These are phyloP conservation scores for Fusarium sp. DNA, from an alignment of 2,329 filamentous ascomycete species.

Conservation along the genomic window DNA sequence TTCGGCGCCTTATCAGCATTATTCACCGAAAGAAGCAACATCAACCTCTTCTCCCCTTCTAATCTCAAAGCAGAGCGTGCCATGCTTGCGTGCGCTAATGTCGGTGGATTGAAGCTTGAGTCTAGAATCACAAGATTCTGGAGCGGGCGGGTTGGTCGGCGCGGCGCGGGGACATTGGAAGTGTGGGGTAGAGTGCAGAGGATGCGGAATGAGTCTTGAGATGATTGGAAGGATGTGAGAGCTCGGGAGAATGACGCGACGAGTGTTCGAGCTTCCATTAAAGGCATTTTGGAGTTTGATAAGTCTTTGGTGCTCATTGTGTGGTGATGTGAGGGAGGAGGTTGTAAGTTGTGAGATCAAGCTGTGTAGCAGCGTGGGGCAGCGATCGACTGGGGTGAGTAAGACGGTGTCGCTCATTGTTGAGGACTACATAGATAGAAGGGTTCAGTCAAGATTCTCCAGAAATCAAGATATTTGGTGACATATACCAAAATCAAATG, in stretches of 20 bases:
- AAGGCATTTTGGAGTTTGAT: constrained; percentile 23
- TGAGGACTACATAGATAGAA: neutral
- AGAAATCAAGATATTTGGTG: neutral
- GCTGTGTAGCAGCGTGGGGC: neutral
- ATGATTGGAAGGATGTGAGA: constrained; percentile 56
- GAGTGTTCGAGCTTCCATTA: constrained; percentile 43
- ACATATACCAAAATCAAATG: neutral
- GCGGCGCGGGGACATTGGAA: constrained; percentile 20
- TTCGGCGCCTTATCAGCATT: constrained; percentile 74
- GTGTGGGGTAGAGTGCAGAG: constrained; percentile 53
- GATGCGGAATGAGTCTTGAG: constrained; percentile 55
- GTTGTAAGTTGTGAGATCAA: neutral
- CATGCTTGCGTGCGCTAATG: constrained; percentile 68
- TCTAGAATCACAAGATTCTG: constrained; percentile 66
- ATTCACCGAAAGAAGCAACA: constrained; percentile 69
- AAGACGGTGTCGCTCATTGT: neutral
- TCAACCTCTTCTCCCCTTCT: constrained; percentile 48
- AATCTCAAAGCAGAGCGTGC: constrained; percentile 57
- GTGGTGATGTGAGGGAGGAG: neutral
- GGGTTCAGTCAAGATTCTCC: neutral
- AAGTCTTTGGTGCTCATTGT: constrained; percentile 12
- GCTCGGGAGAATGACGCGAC: constrained; percentile 56
- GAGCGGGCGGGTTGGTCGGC: constrained; percentile 32
- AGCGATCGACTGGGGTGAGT: neutral
- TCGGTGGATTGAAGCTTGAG: constrained; percentile 76